Evolutionary conservation across 192 early-diverging fungal genomes (phyloP), one percentile per base, ranked within the genome.

Genomic region (Gaertneriomyces semiglobifer): DNA sequence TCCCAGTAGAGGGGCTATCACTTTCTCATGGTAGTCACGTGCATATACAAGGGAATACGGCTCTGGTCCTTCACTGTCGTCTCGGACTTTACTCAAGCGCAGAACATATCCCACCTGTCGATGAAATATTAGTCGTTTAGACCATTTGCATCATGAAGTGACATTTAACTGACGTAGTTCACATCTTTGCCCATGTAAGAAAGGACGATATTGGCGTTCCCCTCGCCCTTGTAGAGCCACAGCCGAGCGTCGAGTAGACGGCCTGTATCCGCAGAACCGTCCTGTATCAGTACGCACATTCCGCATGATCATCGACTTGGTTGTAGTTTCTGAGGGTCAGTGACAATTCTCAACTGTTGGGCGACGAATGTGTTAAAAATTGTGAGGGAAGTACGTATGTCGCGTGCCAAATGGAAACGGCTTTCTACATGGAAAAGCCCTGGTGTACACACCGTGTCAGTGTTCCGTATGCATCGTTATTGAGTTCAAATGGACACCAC

Each of bases 171-270:
- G 71, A 80, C 77, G 39, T 70, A 76, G 44, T 48, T 52, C 4
- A 74, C 46, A 44, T 81, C 63, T 16, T 48, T 39, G 4, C 88
- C 86, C 45, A 56, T 59, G 50, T 86, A 87, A 6, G 81, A 50
- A 18, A 92, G 75, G 19, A 87, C 79, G 7, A 89, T 71, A 70
- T 88, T 90, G 25, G 77, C 79, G 73, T 92, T 92, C 41, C 90
- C 90, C 62, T 92, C 90, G 45, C 79, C 82, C 46, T 79, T 78
- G 77, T 90, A 92, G 14, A 48, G 19, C 90, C 90, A 92, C 7
- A 81, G 64, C 19, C 20, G 42, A 1, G 79, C 66, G 18, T 61
- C 12, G 38, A 68, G 50, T 7, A 62, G 41, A 33, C 25, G 25
- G 25, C 2, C 25, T 33, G 25, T 33, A 33, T 33, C 25, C 25